phyloP scores from a whole-genome alignment of 169 alveolate genomes.

The Plasmodium chabaudi region DNA sequence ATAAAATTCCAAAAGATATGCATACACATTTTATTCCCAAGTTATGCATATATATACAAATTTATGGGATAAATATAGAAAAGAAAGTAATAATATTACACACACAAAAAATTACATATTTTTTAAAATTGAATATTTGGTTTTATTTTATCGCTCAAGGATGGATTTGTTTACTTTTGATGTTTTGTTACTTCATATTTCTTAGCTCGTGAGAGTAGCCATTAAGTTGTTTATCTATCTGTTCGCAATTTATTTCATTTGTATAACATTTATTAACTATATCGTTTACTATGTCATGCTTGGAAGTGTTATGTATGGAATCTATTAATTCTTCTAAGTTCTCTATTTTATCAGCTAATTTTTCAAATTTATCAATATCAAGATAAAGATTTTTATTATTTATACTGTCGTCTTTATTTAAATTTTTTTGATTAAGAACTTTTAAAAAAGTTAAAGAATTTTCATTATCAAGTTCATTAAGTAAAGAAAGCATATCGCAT shows the following conservation, averaged over 20 bases:
- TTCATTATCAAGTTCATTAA: conserved; percentile 73
- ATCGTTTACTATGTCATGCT: conserved; percentile 44
- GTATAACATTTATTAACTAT: conserved; percentile 32
- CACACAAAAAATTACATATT: too few species aligned
- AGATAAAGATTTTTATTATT: conserved; percentile 57
- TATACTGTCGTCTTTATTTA: conserved; percentile 51
- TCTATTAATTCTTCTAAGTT: conserved; percentile 58
- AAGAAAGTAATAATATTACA: too few species aligned
- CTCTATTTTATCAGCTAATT: conserved; percentile 39
- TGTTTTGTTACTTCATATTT: conserved; percentile 12
- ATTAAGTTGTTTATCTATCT: conserved; percentile 56
- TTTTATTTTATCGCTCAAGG: too few species aligned
- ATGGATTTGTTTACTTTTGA: not conserved
- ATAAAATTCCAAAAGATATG: too few species aligned
- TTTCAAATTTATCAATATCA: conserved; percentile 69
- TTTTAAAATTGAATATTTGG: too few species aligned
- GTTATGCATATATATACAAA: too few species aligned
- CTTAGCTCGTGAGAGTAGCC: conserved; percentile 21
- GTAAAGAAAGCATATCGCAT: conserved; percentile 56
- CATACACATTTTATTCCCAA: too few species aligned
- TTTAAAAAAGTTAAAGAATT: conserved; percentile 65
- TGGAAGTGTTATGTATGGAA: conserved; percentile 33
- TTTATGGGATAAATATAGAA: too few species aligned
- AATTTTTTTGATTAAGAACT: conserved; percentile 55
- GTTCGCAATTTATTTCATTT: conserved; percentile 63